Conservation (phyloP, 2,329 filamentous ascomycete genomes). For the Penicillium brasilianum region DNA sequence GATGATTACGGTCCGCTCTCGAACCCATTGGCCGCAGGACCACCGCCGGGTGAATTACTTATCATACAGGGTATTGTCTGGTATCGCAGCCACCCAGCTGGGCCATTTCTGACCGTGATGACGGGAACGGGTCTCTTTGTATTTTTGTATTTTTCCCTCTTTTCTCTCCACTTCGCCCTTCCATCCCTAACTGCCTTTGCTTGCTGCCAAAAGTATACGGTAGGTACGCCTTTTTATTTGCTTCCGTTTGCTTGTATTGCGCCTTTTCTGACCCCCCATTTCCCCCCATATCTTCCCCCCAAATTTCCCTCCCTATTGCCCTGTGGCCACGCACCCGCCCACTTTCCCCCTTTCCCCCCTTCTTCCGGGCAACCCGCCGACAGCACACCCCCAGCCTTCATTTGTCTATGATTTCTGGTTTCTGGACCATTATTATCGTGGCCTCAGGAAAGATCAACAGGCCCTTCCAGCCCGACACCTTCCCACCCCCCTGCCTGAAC, state of each 20-base stretch:
- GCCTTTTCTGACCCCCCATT: constrained; percentile 8
- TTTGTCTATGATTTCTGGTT: constrained; percentile 17
- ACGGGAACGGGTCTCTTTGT: neutral
- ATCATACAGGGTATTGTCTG: neutral
- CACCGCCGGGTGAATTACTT: neutral
- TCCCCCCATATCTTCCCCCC: constrained; percentile 1
- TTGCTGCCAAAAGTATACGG: constrained; percentile 9
- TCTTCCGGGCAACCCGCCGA: constrained; percentile 19
- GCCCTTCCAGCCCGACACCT: constrained; percentile 7
- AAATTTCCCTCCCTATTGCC: constrained; percentile 10
- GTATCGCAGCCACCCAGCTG: neutral
- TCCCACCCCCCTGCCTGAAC: constrained; percentile 6
- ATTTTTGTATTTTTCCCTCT: constrained; percentile 25
- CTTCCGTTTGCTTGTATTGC: constrained; percentile 18
- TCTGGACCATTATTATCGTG: constrained; percentile 20
- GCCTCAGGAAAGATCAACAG: constrained; percentile 18
- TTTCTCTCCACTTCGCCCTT: constrained; percentile 29
- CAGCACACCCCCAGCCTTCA: constrained; percentile 19
- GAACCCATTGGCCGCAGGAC: neutral
- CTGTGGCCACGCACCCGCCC: constrained; percentile 30
- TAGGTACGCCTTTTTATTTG: constrained; percentile 24
- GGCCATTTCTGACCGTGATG: neutral
- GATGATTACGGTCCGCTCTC: constrained; percentile 5
- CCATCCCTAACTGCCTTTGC: constrained; percentile 12
- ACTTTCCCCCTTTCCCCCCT: constrained; percentile 9